A percentile compares a stretch with the other conserved stretches of the same genome.
phyloP scores from a whole-genome alignment of 805 yeast genomes.

The Pichia scutulata region DNA sequence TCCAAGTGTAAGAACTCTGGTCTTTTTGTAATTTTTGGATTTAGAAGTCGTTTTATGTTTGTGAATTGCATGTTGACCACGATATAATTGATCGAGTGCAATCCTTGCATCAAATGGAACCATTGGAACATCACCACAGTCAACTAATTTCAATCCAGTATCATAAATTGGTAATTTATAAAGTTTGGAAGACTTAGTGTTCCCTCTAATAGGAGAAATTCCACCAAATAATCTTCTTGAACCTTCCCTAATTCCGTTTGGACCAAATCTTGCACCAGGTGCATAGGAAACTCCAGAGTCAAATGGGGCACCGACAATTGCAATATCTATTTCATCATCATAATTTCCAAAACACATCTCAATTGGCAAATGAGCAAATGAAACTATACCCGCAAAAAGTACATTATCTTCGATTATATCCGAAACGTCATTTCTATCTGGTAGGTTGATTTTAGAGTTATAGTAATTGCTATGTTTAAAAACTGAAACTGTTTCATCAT shows the following conservation, averaged over 20 bases:
- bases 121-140: slow-evolving; percentile 57
- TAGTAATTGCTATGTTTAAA: slow-evolving; percentile 9
- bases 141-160: slow-evolving; percentile 34
- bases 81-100: slow-evolving; percentile 48
- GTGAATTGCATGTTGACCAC: slow-evolving; percentile 44
- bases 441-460: slow-evolving; percentile 21
- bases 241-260: slow-evolving; percentile 38
- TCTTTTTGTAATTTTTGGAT: slow-evolving; percentile 16
- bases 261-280: slow-evolving; percentile 56
- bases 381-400: slow-evolving; percentile 43
- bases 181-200: slow-evolving; percentile 28
- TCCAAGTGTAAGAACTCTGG: slow-evolving; percentile 44
- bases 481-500: neutral
- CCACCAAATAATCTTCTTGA: slow-evolving; percentile 40
- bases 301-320: slow-evolving; percentile 52
- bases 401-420: slow-evolving; percentile 19
- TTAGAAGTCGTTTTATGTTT: slow-evolving; percentile 24
- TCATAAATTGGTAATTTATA: slow-evolving; percentile 36
- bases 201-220: slow-evolving; percentile 33
- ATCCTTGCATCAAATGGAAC: slow-evolving; percentile 52
- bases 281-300: slow-evolving; percentile 49
- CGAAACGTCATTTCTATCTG: slow-evolving; percentile 30
- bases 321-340: slow-evolving; percentile 37
- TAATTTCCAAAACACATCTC: slow-evolving; percentile 42
- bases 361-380: slow-evolving; percentile 46